Percentiles rank a stretch among this genome's conserved stretches.
These are phyloP conservation scores for Rhodofomes roseus DNA, from an alignment of 1,284 basidiomycete genomes.

Conservation along the genomic window DNA sequence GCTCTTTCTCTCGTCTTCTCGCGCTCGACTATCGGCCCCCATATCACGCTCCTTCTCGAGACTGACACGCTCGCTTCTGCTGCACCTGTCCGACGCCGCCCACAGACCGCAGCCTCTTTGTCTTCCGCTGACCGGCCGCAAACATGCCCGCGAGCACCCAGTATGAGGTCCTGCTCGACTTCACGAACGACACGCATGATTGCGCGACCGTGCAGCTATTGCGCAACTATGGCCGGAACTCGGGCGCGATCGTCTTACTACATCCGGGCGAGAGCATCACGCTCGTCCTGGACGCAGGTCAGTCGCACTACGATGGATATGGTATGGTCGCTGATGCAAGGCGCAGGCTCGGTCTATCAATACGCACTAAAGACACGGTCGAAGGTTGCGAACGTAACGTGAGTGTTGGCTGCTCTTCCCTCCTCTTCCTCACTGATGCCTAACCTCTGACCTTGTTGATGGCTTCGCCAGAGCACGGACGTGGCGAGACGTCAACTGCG, in stretches of 20 bases:
- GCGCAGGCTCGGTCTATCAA: conserved; percentile 53
- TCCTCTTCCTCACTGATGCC: neutral
- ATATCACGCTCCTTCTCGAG: conserved; percentile 18
- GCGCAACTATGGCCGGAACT: conserved; percentile 56
- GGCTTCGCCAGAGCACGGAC: conserved; percentile 54
- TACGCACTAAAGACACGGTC: conserved; percentile 63
- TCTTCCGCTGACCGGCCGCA: conserved; percentile 13
- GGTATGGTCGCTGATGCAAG: conserved; percentile 7
- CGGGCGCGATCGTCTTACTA: conserved; percentile 52
- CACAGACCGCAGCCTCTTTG: conserved; percentile 10
- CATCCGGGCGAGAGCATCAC: conserved; percentile 61
- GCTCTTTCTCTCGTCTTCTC: conserved; percentile 30
- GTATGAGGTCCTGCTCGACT: conserved; percentile 65
- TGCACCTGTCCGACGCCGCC: conserved; percentile 6
- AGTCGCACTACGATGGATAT: conserved; percentile 5
- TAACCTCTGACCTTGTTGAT: neutral
- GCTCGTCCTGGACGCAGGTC: conserved; percentile 57
- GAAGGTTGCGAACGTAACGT: conserved; percentile 70
- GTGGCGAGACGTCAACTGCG: conserved; percentile 62
- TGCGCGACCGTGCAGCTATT: conserved; percentile 61
- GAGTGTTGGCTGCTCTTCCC: conserved; percentile 27
- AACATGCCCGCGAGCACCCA: conserved; percentile 47
- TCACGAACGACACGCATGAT: conserved; percentile 66
- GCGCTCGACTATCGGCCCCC: conserved; percentile 25
- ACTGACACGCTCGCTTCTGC: conserved; percentile 16